Conservation (phyloP, 2,329 filamentous ascomycete species). For the Cladosporium sp. region DNA sequence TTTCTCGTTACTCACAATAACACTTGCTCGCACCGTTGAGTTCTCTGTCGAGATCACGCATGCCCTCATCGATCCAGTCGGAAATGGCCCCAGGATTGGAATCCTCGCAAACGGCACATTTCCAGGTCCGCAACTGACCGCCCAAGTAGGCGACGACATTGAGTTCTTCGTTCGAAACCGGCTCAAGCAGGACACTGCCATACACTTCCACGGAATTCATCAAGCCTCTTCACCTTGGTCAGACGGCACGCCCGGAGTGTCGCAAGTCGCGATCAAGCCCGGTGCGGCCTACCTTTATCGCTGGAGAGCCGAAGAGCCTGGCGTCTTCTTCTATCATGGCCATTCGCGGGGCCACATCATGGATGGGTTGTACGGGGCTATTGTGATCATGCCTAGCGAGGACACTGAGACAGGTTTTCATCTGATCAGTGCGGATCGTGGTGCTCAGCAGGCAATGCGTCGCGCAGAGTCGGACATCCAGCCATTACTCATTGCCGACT, state of each 20-base stretch:
- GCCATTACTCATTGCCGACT: conserved; percentile 58
- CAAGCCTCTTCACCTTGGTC: neutral
- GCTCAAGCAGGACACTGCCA: neutral
- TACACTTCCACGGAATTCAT: neutral
- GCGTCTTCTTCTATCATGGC: neutral
- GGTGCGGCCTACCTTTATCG: neutral
- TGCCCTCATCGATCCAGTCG: neutral
- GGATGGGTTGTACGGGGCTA: conserved; percentile 60
- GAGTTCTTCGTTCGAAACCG: neutral
- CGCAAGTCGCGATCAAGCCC: neutral
- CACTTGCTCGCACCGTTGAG: neutral
- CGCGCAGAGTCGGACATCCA: conserved; percentile 50
- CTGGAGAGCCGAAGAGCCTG: neutral
- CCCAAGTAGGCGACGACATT: neutral
- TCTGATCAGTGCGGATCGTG: neutral
- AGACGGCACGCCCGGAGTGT: neutral
- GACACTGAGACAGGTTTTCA: conserved; percentile 25
- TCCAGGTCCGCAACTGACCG: neutral
- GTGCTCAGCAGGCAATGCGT: conserved; percentile 48
- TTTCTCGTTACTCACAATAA: neutral
- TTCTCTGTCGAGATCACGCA: neutral
- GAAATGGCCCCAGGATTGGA: neutral
- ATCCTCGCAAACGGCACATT: neutral
- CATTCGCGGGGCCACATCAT: conserved; percentile 53
- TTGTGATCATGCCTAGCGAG: conserved; percentile 48